Evolutionary conservation across 2,329 filamentous ascomycete species (phyloP), one percentile per base, ranked within the genome.

Genomic region (Fusarium sp.): DNA sequence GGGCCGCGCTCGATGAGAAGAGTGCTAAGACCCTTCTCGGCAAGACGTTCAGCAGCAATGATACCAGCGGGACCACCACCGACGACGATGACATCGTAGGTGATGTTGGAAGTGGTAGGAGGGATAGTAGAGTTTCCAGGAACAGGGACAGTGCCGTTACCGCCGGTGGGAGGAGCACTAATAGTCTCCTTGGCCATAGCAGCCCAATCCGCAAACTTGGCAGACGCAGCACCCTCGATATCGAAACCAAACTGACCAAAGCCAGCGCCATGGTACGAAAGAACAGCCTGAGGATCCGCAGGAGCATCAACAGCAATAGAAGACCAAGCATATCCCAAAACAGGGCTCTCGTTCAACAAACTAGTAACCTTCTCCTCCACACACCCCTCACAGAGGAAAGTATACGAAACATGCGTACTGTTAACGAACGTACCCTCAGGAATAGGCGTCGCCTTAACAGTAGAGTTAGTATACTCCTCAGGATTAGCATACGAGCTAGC

Each of bases 361-460:
- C 72, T 75, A 1, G 78, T 78, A 14, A 74, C 68, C 57, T 81
- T 79, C 7, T 75, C 74, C 19, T 76, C 74, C 58, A 83, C 76
- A 58, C 83, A 85, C 13, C 79, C 78, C 46, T 79, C 76, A 71
- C 85, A 88, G 39, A 87, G 80, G 75, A 87, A 88, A 1, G 85
- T 88, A 67, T 84, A 85, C 4, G 83, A 83, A 73, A 82, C 83
- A 67, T 86, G 83, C 2, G 85, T 87, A 64, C 76, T 78, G 78
- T 87, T 87, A 61, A 85, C 75, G 25, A 83, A 85, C 2, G 84
- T 86, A 26, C 85, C 84, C 23, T 84, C 83, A 25, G 83, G 77
- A 65, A 87, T 87, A 16, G 84, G 81, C 18, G 83, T 71, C 3
- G 75, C 67, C 37, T 58, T 67, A 14, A 79, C 79, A 31, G 82